Evolutionary conservation across 2,329 filamentous ascomycete genomes (phyloP).

Genomic region (Pseudogymnoascus sp.): DNA sequence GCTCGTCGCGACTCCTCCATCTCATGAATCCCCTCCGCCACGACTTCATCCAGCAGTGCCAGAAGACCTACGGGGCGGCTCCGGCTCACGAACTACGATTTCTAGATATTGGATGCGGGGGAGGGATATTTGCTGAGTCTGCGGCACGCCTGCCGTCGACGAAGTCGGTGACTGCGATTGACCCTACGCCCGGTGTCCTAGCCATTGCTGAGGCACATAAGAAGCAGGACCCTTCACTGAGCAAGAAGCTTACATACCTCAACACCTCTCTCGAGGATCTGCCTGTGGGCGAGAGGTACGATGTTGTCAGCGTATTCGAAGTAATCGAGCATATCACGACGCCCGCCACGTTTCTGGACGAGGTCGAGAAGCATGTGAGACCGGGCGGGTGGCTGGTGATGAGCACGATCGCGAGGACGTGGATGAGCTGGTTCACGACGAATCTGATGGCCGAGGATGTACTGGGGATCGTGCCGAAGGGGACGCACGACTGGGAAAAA

Average conservation of each 20-base stretch:
- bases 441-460: conserved; percentile 88
- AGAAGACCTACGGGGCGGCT: conserved; percentile 3
- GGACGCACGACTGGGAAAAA: conserved; percentile 94
- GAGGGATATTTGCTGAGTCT: conserved; percentile 90
- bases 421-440: conserved; percentile 84
- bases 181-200: conserved; percentile 68
- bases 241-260: conserved; percentile 59
- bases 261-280: conserved; percentile 73
- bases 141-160: conserved; percentile 63
- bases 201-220: conserved; percentile 70
- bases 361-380: conserved; percentile 66
- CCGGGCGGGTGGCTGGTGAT: conserved; percentile 91
- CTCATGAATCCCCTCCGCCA: conserved; percentile 97
- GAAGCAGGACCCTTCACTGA: conserved; percentile 62
- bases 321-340: conserved; percentile 87
- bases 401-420: conserved; percentile 86
- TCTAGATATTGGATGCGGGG: conserved; percentile 91
- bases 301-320: conserved; percentile 84
- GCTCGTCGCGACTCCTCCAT: conserved; percentile 84
- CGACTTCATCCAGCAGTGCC: conserved; percentile 74
- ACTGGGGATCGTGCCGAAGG: conserved; percentile 76
- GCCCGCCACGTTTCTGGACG: conserved; percentile 65
- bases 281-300: conserved; percentile 47
- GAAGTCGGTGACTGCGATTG: conserved; percentile 63
- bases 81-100: conserved; percentile 53